Evolutionary conservation across 2,329 filamentous ascomycete genomes (phyloP).

Genomic region (Talaromyces sp.): DNA sequence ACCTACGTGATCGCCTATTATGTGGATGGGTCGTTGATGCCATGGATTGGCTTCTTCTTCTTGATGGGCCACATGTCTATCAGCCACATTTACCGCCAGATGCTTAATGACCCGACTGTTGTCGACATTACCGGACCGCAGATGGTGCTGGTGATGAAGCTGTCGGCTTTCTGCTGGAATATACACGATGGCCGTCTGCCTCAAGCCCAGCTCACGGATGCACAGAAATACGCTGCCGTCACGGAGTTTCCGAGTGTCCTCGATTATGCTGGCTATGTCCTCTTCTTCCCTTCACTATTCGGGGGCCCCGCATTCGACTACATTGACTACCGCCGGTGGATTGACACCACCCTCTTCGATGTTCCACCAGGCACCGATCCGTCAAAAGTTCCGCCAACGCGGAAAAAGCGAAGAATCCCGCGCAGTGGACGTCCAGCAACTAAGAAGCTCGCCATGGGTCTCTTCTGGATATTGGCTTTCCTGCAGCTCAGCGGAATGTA

Average conservation of each 20-base stretch:
- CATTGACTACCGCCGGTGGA: conserved; percentile 85
- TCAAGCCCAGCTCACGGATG: conserved; percentile 73
- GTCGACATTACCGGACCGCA: conserved; percentile 92
- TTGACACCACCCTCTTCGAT: conserved; percentile 93
- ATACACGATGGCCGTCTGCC: conserved; percentile 85
- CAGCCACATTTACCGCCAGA: conserved; percentile 80
- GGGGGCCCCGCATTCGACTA: conserved; percentile 92
- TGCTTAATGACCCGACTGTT: conserved; percentile 57
- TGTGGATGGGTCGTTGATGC: conserved; percentile 87
- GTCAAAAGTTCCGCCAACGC: conserved; percentile 75
- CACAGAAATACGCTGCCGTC: conserved; percentile 78
- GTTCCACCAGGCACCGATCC: conserved; percentile 77
- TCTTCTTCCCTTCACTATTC: conserved; percentile 92
- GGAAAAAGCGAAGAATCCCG: conserved; percentile 88
- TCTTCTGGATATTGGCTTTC: conserved; percentile 76
- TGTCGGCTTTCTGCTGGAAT: conserved; percentile 96
- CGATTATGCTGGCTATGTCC: conserved; percentile 83
- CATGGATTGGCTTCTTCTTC: conserved; percentile 92
- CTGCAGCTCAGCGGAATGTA: conserved; percentile 68
- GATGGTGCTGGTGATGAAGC: conserved; percentile 98
- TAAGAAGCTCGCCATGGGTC: conserved; percentile 67
- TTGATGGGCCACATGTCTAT: conserved; percentile 93
- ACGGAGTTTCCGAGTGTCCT: conserved; percentile 68
- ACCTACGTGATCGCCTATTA: conserved; percentile 80
- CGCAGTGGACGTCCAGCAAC: conserved; percentile 81